phyloP scores from a whole-genome alignment of 2,329 filamentous ascomycete genomes.

The Ceratocystis lukuohia region DNA sequence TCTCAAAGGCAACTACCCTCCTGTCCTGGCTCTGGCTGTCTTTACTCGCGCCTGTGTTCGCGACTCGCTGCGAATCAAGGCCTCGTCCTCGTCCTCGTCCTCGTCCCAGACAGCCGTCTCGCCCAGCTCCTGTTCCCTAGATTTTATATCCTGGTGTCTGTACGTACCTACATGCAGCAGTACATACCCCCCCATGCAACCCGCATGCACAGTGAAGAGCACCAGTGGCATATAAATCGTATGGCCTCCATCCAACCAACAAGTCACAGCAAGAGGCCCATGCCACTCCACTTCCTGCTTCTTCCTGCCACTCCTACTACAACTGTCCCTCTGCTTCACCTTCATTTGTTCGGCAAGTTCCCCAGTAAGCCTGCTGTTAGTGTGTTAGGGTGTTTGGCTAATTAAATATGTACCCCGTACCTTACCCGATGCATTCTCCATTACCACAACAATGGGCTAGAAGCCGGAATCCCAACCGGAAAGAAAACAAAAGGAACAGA shows the following conservation, averaged over 20 bases:
- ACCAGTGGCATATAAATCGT: background rate
- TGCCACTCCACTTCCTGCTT: background rate
- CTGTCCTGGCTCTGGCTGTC: background rate
- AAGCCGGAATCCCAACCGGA: slow-evolving; percentile 5
- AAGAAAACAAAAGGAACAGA: background rate
- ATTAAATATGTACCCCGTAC: slow-evolving; percentile 1
- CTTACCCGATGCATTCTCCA: slow-evolving; percentile 1
- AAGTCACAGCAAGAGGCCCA: background rate
- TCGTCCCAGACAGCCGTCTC: too few relatives aligned
- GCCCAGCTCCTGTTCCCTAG: too few relatives aligned
- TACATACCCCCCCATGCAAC: background rate
- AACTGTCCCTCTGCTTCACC: background rate
- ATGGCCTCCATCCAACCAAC: background rate
- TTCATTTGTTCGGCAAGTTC: slow-evolving; percentile 2
- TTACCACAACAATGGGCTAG: slow-evolving; percentile 1
- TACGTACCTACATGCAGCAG: background rate
- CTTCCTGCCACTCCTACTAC: slow-evolving; percentile 1
- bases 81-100: too few relatives aligned
- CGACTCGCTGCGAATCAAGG: too few relatives aligned
- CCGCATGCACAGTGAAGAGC: background rate
- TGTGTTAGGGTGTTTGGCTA: background rate
- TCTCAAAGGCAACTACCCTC: background rate
- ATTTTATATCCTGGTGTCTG: background rate
- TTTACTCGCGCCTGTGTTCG: background rate
- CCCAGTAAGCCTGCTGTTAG: background rate